phyloP scores from a whole-genome alignment of 768 basidiomycete species.

The Serendipita vermifera region DNA sequence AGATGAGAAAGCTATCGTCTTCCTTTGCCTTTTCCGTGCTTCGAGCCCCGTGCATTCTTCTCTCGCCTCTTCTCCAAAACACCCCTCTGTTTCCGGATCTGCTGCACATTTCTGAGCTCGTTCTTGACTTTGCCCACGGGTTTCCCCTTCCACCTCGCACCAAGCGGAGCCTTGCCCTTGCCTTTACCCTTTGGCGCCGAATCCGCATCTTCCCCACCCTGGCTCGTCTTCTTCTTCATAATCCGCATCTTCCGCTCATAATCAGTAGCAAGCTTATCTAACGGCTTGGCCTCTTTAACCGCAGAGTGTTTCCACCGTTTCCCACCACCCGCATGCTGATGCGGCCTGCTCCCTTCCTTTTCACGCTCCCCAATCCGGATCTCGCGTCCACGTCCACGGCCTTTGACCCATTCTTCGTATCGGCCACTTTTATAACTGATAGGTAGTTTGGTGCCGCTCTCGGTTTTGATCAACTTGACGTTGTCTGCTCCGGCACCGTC shows the following conservation, averaged over 20 bases:
- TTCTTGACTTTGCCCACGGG: constrained; percentile 51
- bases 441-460: constrained; percentile 82
- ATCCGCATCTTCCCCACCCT: constrained; percentile 19
- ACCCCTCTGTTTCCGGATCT: constrained; percentile 70
- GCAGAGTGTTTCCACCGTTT: constrained; percentile 61
- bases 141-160: constrained; percentile 37
- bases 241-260: constrained; percentile 64
- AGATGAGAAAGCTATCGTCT: too few species aligned
- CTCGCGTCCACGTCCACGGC: constrained; percentile 55
- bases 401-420: constrained; percentile 72
- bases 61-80: constrained; percentile 48
- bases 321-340: constrained; percentile 30
- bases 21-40: constrained; percentile 34
- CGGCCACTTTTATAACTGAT: constrained; percentile 87
- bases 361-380: constrained; percentile 66
- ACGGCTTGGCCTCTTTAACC: constrained; percentile 49
- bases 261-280: constrained; percentile 60
- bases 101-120: constrained; percentile 77
- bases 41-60: constrained; percentile 67
- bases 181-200: constrained; percentile 17
- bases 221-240: constrained; percentile 42
- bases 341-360: constrained; percentile 29
- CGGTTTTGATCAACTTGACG: constrained; percentile 83
- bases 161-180: constrained; percentile 23
- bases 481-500: constrained; percentile 82